Evolutionary conservation across 139 green algal genomes (phyloP), one percentile per base, ranked within the genome.

Genomic region (Chlorella sp.): DNA sequence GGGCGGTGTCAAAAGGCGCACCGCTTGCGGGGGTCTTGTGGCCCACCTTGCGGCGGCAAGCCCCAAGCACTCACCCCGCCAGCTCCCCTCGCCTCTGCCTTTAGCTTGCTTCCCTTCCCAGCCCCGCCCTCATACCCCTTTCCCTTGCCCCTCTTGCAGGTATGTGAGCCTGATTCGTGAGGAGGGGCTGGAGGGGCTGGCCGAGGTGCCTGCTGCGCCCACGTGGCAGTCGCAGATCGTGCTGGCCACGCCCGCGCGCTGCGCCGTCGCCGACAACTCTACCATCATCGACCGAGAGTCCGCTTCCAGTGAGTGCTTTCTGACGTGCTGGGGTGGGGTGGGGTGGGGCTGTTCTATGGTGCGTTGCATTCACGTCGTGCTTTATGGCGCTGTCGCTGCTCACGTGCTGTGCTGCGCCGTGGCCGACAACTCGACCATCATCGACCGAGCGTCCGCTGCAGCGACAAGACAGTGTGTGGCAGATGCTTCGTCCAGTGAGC

Each of bases 221-320:
- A 79, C 89, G 24, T 90, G 84, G 83, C 89, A 87, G 39, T 37
- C 42, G 24, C 57, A 15, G 61, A 77, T 92, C 39, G 81, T 37
- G 32, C 15, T 11, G 18, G 53, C 24, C 57, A 36, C 30, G 40
- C 75, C 83, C 26, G 18, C 81, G 19, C 61, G 82, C 15, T 36
- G 37, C 69, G 42, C 39, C 14, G 57, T 39, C 11, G 53, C 60
- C 19, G 76, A 89, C 76, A 91, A 81, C 61, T 92, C 90, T 2
- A 79, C 73, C 18, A 48, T 91, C 73, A 90, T 92, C 34, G 90
- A 92, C 48, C 85, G 83, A 12, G 85, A 92, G 48, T 90, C 84
- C 32, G 66, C 81, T 5, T 42, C 53, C 16, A 61, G 81, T 86
- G 81, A 73, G 81, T 83, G 77, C 66, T 28, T 37, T 18, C 26